Evolutionary conservation across 352 stramenopile species (phyloP).

Genomic region (Phytopythium vexans): DNA sequence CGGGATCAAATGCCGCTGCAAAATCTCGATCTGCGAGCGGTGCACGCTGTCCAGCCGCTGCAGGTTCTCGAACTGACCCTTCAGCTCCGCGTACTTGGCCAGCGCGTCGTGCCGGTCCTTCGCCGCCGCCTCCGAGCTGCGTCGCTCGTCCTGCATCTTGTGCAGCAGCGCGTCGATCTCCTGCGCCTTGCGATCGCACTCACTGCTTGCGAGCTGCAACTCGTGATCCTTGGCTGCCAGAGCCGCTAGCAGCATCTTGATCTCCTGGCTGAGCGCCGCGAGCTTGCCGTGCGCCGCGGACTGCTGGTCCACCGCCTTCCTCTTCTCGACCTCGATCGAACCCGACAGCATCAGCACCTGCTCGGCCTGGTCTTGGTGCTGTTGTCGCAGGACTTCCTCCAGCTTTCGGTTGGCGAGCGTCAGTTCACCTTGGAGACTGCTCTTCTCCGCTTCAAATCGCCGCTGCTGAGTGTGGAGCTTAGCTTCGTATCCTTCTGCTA

Average conservation of each 20-base stretch:
- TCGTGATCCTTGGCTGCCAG: slow-evolving; percentile 62
- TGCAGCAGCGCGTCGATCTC: slow-evolving; percentile 35
- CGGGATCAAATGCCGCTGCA: slow-evolving; percentile 64
- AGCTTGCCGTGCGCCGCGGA: slow-evolving; percentile 45
- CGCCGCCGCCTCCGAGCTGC: slow-evolving; percentile 16
- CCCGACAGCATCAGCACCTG: slow-evolving; percentile 50
- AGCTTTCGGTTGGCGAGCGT: slow-evolving; percentile 33
- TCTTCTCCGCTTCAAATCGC: slow-evolving; percentile 10
- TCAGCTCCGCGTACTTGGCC: slow-evolving; percentile 30
- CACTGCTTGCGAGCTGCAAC: slow-evolving; percentile 25
- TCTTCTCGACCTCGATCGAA: slow-evolving; percentile 45
- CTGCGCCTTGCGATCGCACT: slow-evolving; percentile 18
- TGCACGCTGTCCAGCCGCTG: slow-evolving; percentile 68
- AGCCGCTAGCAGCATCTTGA: slow-evolving; percentile 66
- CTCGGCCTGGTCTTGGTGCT: slow-evolving; percentile 63
- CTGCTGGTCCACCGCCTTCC: slow-evolving; percentile 28
- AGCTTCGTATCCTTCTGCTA: slow-evolving; percentile 20
- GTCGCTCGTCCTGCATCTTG: slow-evolving; percentile 31
- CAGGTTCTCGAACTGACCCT: slow-evolving; percentile 43
- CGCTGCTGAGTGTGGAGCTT: slow-evolving; percentile 13
- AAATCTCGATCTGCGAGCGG: slow-evolving; percentile 65
- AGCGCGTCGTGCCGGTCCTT: slow-evolving; percentile 43
- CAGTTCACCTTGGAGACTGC: slow-evolving; percentile 29
- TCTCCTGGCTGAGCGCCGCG: slow-evolving; percentile 53
- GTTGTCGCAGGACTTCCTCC: slow-evolving; percentile 48